Evolutionary conservation across 2,329 filamentous ascomycete genomes (phyloP), one percentile per base, ranked within the genome.

Genomic region (Diaporthe vexans): DNA sequence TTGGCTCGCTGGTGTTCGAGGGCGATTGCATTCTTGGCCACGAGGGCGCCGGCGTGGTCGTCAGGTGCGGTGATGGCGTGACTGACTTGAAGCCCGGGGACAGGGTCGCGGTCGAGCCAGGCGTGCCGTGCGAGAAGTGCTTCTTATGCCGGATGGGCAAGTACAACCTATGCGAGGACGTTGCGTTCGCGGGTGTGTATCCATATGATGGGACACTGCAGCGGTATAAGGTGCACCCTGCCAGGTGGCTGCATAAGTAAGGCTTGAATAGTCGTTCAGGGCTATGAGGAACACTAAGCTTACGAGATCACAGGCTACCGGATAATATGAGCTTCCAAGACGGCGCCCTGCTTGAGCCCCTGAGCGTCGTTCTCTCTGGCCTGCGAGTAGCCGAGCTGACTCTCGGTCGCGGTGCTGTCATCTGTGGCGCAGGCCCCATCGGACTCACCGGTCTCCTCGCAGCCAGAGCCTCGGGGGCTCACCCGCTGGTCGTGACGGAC

Each of bases 21-120:
- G 88, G 88, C 26, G 90, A 92, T 77, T 91, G 90, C 78, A 91
- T 92, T 70, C 86, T 93, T 59, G 91, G 91, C 29, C 91, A 93
- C 76, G 91, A 93, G 81, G 90, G 88, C 5, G 88, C 91, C 13
- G 91, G 91, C 7, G 79, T 91, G 7, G 90, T 93, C 21, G 77
- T 93, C 29, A 83, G 87, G 78, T 87, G 86, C 76, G 90, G 91
- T 24, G 84, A 88, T 68, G 88, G 85, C 33, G 90, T 92, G 19
- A 84, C 82, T 13, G 80, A 86, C 73, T 78, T 92, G 17, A 85
- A 87, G 76, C 84, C 86, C 19, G 85, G 91, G 15, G 92, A 94
- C 78, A 85, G 91, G 69, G 91, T 94, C 13, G 91, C 92, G 4
- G 82, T 94, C 21, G 92, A 94, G 78, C 91, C 91, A 0, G 91